Evolutionary conservation across 495 filamentous ascomycete genomes (phyloP).

Genomic region (Penicillium samsonianum): DNA sequence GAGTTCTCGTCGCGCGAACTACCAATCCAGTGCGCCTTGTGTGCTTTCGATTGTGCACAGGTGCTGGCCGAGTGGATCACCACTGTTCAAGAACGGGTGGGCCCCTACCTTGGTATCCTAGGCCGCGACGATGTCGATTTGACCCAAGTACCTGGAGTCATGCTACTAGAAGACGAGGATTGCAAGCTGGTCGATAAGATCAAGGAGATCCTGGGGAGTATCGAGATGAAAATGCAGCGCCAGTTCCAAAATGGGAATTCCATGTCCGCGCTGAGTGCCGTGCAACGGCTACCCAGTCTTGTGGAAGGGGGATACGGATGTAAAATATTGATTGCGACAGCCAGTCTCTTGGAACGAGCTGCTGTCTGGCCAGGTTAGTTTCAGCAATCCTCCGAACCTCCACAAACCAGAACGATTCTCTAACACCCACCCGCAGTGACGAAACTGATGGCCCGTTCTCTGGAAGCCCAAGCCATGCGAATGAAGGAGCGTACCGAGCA

Average conservation of each 20-base stretch:
- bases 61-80: slow-evolving; percentile 96
- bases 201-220: slow-evolving; percentile 72
- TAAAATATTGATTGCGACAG: slow-evolving; percentile 84
- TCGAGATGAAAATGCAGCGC: slow-evolving; percentile 76
- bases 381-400: background rate
- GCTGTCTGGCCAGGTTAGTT: slow-evolving; percentile 88
- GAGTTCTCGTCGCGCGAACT: slow-evolving; percentile 85
- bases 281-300: slow-evolving; percentile 57
- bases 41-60: slow-evolving; percentile 93
- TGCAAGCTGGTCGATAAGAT: slow-evolving; percentile 84
- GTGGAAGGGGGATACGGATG: slow-evolving; percentile 74
- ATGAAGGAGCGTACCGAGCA: slow-evolving; percentile 72
- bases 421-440: slow-evolving; percentile 58
- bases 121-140: slow-evolving; percentile 80
- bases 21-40: slow-evolving; percentile 91
- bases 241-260: slow-evolving; percentile 49
- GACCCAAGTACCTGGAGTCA: slow-evolving; percentile 73
- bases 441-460: slow-evolving; percentile 81
- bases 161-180: slow-evolving; percentile 93
- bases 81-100: slow-evolving; percentile 92
- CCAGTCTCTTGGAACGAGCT: slow-evolving; percentile 85
- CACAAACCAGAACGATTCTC: background rate
- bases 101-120: slow-evolving; percentile 81
- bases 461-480: slow-evolving; percentile 81
- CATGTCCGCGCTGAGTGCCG: slow-evolving; percentile 51